Percentiles rank a stretch among this genome's conserved stretches.
These are phyloP conservation scores for Umbilicaria muhlenbergii DNA, from an alignment of 495 filamentous ascomycete species.

Conservation along the genomic window DNA sequence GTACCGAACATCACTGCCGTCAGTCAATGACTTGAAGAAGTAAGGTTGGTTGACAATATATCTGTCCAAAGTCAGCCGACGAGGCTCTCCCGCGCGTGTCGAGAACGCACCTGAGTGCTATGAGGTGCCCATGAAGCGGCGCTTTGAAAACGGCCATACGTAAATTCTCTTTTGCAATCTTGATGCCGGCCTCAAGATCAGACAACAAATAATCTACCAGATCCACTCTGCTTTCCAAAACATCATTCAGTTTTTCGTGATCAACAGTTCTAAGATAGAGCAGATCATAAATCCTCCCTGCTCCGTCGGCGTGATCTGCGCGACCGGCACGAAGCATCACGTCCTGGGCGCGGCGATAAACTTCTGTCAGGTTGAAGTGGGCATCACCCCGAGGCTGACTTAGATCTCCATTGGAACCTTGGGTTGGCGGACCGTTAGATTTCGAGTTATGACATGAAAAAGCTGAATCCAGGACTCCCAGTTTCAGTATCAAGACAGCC, in stretches of 20 bases:
- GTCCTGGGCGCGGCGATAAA: background rate
- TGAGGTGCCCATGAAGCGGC: conserved; percentile 49
- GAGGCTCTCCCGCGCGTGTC: conserved; percentile 11
- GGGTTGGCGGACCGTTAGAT: background rate
- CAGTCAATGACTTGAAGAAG: conserved; percentile 16
- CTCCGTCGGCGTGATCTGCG: conserved; percentile 75
- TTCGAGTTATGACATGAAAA: background rate
- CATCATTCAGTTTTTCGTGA: background rate
- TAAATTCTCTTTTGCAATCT: conserved; percentile 38
- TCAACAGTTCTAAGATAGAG: conserved; percentile 11
- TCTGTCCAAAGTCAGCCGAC: conserved; percentile 12
- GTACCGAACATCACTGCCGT: conserved; percentile 3
- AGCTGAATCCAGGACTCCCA: conserved; percentile 19
- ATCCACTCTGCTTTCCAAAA: background rate
- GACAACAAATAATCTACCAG: conserved; percentile 6
- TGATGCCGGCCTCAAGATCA: conserved; percentile 39
- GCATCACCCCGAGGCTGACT: too few relatives aligned
- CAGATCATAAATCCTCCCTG: conserved; percentile 46
- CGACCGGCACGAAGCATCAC: conserved; percentile 39
- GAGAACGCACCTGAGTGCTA: conserved; percentile 28
- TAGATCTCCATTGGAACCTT: too few relatives aligned
- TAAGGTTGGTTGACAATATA: conserved; percentile 18
- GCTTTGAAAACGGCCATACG: conserved; percentile 43
- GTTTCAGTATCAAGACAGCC: conserved; percentile 42
- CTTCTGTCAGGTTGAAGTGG: too few relatives aligned